phyloP scores from a whole-genome alignment of 1,284 basidiomycete species.

The Ganoderma sinense region DNA sequence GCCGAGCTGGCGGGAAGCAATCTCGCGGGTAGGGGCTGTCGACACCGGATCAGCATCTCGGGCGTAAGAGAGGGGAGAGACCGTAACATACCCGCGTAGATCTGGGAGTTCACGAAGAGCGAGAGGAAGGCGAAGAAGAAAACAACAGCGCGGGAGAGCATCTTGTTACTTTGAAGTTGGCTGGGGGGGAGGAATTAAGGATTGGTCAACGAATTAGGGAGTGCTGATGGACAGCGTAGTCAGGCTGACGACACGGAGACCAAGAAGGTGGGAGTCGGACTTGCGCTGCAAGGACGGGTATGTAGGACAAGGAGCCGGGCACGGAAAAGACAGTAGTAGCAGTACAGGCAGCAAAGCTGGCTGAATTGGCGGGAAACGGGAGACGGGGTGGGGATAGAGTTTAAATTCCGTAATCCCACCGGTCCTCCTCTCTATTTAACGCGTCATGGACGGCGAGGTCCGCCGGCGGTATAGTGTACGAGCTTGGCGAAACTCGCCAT shows the following conservation, averaged over 20 bases:
- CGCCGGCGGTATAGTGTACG: neutral
- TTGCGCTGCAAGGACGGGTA: constrained; percentile 17
- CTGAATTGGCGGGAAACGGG: neutral
- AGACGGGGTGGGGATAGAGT: neutral
- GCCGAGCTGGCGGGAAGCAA: constrained; percentile 39
- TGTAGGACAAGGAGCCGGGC: too few species aligned
- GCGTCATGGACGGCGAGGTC: neutral
- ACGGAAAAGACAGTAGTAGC: constrained; percentile 12
- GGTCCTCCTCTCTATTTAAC: neutral
- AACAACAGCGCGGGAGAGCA: constrained; percentile 22
- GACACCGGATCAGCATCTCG: neutral
- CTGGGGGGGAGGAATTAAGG: neutral
- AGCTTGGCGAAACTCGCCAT: neutral
- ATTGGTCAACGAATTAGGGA: neutral
- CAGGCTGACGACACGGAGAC: neutral
- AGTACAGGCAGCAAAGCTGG: constrained; percentile 11
- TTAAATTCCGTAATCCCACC: neutral
- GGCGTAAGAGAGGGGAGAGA: neutral
- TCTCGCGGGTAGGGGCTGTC: constrained; percentile 20
- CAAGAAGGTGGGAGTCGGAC: neutral
- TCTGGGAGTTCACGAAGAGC: constrained; percentile 24
- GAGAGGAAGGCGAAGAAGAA: constrained; percentile 24
- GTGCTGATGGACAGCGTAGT: neutral
- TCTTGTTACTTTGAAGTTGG: neutral
- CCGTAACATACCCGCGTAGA: constrained; percentile 20